Evolutionary conservation across 2,329 filamentous ascomycete species (phyloP), one percentile per base, ranked within the genome.

Genomic region (Scopulariopsis brevicaulis): DNA sequence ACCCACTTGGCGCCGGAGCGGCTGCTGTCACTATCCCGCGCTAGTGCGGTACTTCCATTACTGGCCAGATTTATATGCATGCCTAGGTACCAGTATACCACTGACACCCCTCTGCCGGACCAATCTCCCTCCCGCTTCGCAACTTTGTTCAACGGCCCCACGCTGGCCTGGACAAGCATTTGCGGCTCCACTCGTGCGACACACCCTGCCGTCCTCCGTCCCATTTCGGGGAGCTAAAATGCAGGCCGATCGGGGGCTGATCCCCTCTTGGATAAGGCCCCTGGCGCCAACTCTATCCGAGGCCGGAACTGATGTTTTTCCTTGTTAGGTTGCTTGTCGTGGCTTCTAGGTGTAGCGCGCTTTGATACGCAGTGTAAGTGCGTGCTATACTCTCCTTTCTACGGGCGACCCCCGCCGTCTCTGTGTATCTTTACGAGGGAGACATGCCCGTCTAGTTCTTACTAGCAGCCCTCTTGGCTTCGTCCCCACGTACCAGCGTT

Each of bases 251-350:
- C n/a, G 15, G 40, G 11, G 40, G 18, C n/a, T 6, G n/a, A 22
- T 7, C 46, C 22, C 18, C 28, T 53, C 18, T 53, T 57, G 52
- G 55, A 46, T 12, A 43, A 32, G 55, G 48, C 37, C 32, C 48
- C 46, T 57, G 48, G 55, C 55, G 55, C 34, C 46, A 53, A 43
- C 46, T 40, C 55, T 50, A 57, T 57, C 55, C 32, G 40, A 14
- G 15, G 40, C 18, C 18, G 40, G 28, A 32, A 32, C n/a, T 40
- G 40, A 14, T n/a, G 6, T 15, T 7, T 46, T 15, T 14, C n/a
- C 11, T 8, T 46, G 15, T 1, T 7, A n/a, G 40, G 40, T n/a
- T n/a, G n/a, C 40, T 46, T 46, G 40, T 46, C n/a, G 40, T 46
- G 40, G 15, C 40, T n/a, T 46, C 14, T 18, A 15, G 40, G 5